Evolutionary conservation across 2,329 filamentous ascomycete genomes (phyloP), one percentile per base, ranked within the genome.

Genomic region (Chrysoporthe cubensis): DNA sequence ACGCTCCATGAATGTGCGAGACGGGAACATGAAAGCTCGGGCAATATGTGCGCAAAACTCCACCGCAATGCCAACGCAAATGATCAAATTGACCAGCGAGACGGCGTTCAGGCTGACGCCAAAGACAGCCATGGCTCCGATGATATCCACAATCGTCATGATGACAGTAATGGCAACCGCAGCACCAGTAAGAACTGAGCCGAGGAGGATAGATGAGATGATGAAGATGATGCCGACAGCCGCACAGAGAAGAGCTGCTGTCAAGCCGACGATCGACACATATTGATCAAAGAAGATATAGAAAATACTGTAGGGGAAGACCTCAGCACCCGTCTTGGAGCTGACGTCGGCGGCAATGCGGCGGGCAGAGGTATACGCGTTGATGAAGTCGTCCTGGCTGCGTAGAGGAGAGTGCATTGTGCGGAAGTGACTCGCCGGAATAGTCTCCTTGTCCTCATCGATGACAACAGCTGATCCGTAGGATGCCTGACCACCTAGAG

Each of bases 281-380:
- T 99, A 99, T 77, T 98, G 96, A 77, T 99, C 96, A 77, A 99
- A 99, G 86, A 98, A 99, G 77, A 99, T 94, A 82, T 99, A 99
- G 78, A 97, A 97, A 69, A 97, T 90, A 73, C 93, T 96, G 82
- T 99, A 99, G 0, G 96, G 93, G 84, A 99, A 99, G 3, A 99
- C 90, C 34, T 96, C 90, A 32, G 92, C 88, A 5, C 89, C 87
- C 4, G 94, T 94, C 63, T 86, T 84, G 64, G 86, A 80, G 16
- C 86, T 90, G 63, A 99, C 90, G 40, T 91, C 90, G 14, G 88
- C 81, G 0, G 95, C 90, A 71, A 99, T 97, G 69, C 96, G 92
- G 21, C 95, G 91, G 3, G 96, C 96, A 1, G 95, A 88, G 5
- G 91, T 89, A 78, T 98, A 97, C 0, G 96, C 93, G 40, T 89